phyloP scores from a whole-genome alignment of 495 filamentous ascomycete genomes.

The Aspergillus leporis region DNA sequence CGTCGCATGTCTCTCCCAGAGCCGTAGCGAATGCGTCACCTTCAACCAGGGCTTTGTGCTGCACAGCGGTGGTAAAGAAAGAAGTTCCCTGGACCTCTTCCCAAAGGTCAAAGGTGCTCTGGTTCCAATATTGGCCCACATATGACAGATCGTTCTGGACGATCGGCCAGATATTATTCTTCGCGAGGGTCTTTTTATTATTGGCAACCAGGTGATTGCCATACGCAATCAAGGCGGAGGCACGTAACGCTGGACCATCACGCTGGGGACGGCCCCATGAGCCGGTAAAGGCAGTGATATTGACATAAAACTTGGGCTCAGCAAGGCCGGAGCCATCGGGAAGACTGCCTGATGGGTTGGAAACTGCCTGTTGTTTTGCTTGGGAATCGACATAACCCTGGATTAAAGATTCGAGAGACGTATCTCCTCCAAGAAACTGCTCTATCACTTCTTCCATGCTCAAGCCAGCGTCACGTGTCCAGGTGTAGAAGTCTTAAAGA shows the following conservation, averaged over 20 bases:
- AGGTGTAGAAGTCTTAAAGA: conserved; percentile 61
- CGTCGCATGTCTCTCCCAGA: conserved; percentile 41
- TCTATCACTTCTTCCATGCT: conserved; percentile 56
- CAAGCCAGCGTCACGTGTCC: conserved; percentile 61
- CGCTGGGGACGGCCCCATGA: conserved; percentile 64
- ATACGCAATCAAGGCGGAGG: conserved; percentile 41
- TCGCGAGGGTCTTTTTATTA: conserved; percentile 41
- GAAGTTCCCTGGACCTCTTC: conserved; percentile 65
- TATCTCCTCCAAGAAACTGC: conserved; percentile 47
- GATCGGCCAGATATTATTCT: conserved; percentile 51
- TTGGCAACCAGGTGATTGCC: conserved; percentile 35
- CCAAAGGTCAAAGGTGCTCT: conserved; percentile 61
- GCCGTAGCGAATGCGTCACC: conserved; percentile 57
- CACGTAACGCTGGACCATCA: conserved; percentile 55
- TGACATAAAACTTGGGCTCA: conserved; percentile 62
- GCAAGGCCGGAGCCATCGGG: conserved; percentile 53
- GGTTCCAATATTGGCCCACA: conserved; percentile 69
- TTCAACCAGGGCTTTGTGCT: conserved; percentile 61
- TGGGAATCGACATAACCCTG: conserved; percentile 58
- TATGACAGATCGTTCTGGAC: conserved; percentile 62
- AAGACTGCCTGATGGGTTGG: conserved; percentile 47
- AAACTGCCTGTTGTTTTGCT: conserved; percentile 49
- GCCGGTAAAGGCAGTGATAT: conserved; percentile 53
- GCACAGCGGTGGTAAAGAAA: conserved; percentile 62
- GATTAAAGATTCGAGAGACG: conserved; percentile 45